Conservation (phyloP, 2,329 filamentous ascomycete species). For the Alternaria sp. region DNA sequence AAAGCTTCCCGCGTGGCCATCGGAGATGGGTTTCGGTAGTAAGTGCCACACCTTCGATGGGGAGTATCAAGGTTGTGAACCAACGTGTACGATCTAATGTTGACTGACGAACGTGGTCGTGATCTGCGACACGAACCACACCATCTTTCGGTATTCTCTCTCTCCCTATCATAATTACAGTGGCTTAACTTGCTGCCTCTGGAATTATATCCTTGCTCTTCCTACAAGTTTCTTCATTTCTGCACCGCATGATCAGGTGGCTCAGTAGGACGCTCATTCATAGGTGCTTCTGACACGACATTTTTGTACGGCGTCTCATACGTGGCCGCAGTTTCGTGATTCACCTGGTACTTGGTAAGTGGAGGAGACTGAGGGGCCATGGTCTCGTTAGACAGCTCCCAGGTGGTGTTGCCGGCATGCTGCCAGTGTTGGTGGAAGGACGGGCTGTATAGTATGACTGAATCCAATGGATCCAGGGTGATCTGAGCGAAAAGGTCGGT, state of each 20-base stretch:
- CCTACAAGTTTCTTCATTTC: background rate
- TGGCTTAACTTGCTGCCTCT: background rate
- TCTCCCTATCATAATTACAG: background rate
- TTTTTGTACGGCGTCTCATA: constrained; percentile 26
- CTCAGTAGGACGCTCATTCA: constrained; percentile 15
- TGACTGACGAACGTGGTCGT: background rate
- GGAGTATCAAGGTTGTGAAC: background rate
- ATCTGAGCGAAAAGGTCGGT: background rate
- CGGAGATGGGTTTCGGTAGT: constrained; percentile 10
- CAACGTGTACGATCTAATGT: constrained; percentile 3
- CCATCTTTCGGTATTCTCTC: background rate
- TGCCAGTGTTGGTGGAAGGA: background rate
- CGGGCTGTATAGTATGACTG: background rate
- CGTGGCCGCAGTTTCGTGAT: constrained; percentile 23
- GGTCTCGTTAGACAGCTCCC: background rate
- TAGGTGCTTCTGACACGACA: constrained; percentile 24
- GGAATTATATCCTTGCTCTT: background rate
- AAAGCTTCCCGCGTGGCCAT: background rate
- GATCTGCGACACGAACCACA: background rate
- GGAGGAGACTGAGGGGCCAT: background rate
- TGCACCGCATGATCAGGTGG: constrained; percentile 13
- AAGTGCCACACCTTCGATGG: constrained; percentile 2
- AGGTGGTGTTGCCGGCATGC: background rate
- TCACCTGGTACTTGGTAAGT: constrained; percentile 23
- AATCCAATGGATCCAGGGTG: background rate